Conservation (phyloP, 805 yeast genomes). For the Myxozyma neotropica region DNA sequence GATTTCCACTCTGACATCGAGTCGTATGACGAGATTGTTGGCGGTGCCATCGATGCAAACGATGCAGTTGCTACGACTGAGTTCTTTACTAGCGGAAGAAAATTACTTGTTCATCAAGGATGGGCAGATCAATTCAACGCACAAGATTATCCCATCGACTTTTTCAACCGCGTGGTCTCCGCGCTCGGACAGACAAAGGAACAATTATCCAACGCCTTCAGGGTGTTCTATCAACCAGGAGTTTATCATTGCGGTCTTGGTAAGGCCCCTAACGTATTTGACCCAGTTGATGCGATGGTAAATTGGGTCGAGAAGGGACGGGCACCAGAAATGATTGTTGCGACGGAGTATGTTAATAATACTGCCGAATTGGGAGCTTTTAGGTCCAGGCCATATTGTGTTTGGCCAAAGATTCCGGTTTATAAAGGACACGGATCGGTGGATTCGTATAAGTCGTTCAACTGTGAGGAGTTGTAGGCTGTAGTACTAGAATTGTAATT, state of each 20-base stretch:
- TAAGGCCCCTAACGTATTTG: slow-evolving; percentile 14
- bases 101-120: neutral
- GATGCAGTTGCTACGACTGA: neutral
- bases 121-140: neutral
- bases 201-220: neutral
- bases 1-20: neutral
- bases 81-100: neutral
- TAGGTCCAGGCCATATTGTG: neutral
- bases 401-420: neutral
- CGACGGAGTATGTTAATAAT: slow-evolving; percentile 9
- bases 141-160: neutral
- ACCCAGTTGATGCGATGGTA: slow-evolving; percentile 13
- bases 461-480: neutral
- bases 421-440: neutral
- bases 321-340: slow-evolving; percentile 9
- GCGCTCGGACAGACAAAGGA: neutral
- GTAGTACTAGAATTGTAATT: too few species aligned
- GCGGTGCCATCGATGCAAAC: neutral
- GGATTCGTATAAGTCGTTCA: neutral
- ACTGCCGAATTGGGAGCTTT: neutral
- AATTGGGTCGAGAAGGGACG: slow-evolving; percentile 17
- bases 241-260: slow-evolving; percentile 16
- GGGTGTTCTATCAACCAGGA: slow-evolving; percentile 11
- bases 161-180: neutral
- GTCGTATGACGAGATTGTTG: neutral